A percentile compares a stretch with the other conserved stretches of the same genome.
phyloP scores from a whole-genome alignment of 495 filamentous ascomycete species.

The Gamarada debralockiae region DNA sequence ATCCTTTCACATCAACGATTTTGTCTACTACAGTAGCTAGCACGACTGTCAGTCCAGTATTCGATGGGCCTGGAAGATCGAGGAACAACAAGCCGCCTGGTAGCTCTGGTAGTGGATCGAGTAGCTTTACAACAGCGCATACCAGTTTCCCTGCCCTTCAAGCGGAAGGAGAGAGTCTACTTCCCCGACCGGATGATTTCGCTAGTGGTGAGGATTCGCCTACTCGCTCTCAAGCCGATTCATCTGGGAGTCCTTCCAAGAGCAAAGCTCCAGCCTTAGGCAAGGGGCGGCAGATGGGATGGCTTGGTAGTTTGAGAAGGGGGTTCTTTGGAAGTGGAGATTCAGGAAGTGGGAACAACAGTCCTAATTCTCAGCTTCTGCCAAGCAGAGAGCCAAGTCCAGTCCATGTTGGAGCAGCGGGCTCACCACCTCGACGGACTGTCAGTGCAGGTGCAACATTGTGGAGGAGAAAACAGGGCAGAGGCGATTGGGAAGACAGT shows the following conservation, averaged over 20 bases:
- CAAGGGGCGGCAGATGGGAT: constrained; percentile 24
- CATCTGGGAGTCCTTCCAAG: constrained; percentile 41
- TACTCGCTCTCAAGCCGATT: constrained; percentile 19
- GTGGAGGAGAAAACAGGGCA: constrained; percentile 56
- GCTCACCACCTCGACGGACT: constrained; percentile 15
- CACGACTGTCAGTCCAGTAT: constrained; percentile 9
- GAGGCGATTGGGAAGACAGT: constrained; percentile 49
- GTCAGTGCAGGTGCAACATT: constrained; percentile 44
- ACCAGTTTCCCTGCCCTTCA: constrained; percentile 59
- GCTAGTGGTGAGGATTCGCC: constrained; percentile 53
- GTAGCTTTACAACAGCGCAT: constrained; percentile 52
- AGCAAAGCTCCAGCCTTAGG: constrained; percentile 11
- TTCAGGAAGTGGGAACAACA: neutral
- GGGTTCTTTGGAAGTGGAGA: constrained; percentile 30
- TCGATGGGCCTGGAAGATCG: constrained; percentile 12
- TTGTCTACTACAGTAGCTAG: constrained; percentile 10
- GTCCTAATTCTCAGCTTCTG: neutral
- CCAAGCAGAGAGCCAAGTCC: constrained; percentile 11
- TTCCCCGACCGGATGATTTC: constrained; percentile 33
- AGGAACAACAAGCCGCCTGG: constrained; percentile 6
- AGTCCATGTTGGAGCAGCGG: neutral
- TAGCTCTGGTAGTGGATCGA: constrained; percentile 32
- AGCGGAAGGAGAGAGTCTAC: constrained; percentile 60
- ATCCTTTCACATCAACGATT: constrained; percentile 11
- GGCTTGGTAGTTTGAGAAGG: constrained; percentile 44